Evolutionary conservation across 139 green algal species (phyloP).

Genomic region (Picochlorum sp.): DNA sequence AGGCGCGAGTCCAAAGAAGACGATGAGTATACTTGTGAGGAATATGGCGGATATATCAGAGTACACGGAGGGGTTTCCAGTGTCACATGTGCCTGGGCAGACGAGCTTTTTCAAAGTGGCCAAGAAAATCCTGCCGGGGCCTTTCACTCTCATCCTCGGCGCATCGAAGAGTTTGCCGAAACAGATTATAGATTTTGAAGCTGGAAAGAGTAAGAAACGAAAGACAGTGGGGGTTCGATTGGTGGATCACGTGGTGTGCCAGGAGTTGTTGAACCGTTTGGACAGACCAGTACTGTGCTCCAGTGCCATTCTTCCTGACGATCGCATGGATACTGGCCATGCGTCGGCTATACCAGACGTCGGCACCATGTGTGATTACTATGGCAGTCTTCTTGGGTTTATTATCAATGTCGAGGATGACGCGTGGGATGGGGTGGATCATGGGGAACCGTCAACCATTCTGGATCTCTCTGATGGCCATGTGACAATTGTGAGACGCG

Average conservation of each 20-base stretch:
- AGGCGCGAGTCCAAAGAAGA: slow-evolving; percentile 59
- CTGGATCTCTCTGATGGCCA: slow-evolving; percentile 61
- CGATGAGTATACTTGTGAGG: slow-evolving; percentile 60
- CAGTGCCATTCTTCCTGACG: slow-evolving; percentile 20
- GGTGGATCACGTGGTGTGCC: slow-evolving; percentile 44
- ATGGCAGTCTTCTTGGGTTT: not conserved
- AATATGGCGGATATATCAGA: slow-evolving; percentile 39
- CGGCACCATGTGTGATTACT: not conserved
- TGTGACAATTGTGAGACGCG: slow-evolving; percentile 42
- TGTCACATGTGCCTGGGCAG: slow-evolving; percentile 40
- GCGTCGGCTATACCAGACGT: not conserved
- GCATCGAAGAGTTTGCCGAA: slow-evolving; percentile 77
- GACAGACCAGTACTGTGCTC: slow-evolving; percentile 65
- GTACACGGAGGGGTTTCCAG: slow-evolving; percentile 65
- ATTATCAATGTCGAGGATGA: not conserved
- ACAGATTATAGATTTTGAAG: slow-evolving; percentile 29
- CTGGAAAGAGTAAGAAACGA: slow-evolving; percentile 37
- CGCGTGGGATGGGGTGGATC: not conserved
- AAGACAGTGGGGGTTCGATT: slow-evolving; percentile 71
- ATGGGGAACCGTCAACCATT: slow-evolving; percentile 47
- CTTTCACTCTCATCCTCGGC: slow-evolving; percentile 82
- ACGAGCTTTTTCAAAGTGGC: slow-evolving; percentile 62
- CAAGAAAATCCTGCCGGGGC: slow-evolving; percentile 59
- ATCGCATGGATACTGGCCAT: slow-evolving; percentile 15
- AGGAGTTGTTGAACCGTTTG: slow-evolving; percentile 49